Conservation (phyloP, 2,329 filamentous ascomycete species). For the Fusarium ramigenum region DNA sequence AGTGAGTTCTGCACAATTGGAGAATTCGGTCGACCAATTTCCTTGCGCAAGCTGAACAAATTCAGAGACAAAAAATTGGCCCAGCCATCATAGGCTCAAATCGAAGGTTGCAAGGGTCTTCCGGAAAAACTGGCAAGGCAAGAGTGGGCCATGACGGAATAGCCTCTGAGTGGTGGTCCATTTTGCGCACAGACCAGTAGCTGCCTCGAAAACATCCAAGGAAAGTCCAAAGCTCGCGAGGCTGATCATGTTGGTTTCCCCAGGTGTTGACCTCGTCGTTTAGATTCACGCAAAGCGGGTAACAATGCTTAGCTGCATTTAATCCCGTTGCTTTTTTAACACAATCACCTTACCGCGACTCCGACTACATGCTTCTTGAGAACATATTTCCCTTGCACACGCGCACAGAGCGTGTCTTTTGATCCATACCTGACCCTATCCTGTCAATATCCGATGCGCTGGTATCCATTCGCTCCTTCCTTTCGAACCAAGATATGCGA, state of each 20-base stretch:
- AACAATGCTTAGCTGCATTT: conserved; percentile 40
- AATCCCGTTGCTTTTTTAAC: not conserved
- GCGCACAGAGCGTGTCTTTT: conserved; percentile 9
- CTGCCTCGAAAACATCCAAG: conserved; percentile 31
- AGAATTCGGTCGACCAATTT: not conserved
- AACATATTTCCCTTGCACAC: not conserved
- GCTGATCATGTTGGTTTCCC: conserved; percentile 37
- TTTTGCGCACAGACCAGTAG: conserved; percentile 31
- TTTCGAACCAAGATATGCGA: conserved; percentile 47
- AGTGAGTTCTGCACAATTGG: not conserved
- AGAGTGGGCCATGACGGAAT: conserved; percentile 36
- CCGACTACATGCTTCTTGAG: not conserved
- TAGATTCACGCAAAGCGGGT: conserved; percentile 22
- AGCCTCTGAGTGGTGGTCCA: conserved; percentile 38
- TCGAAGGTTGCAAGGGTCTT: conserved; percentile 16
- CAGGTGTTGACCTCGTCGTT: conserved; percentile 34
- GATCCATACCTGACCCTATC: conserved; percentile 6
- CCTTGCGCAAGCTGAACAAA: conserved; percentile 22
- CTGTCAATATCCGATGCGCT: conserved; percentile 40
- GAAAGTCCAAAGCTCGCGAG: conserved; percentile 38
- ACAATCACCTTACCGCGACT: not conserved
- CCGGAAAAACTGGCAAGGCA: conserved; percentile 47
- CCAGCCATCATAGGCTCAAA: conserved; percentile 35
- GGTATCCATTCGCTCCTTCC: conserved; percentile 41
- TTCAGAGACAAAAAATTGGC: conserved; percentile 43